Evolutionary conservation across 1,284 basidiomycete species (phyloP).

Genomic region (Ceratorhiza oryzae-sativae): DNA sequence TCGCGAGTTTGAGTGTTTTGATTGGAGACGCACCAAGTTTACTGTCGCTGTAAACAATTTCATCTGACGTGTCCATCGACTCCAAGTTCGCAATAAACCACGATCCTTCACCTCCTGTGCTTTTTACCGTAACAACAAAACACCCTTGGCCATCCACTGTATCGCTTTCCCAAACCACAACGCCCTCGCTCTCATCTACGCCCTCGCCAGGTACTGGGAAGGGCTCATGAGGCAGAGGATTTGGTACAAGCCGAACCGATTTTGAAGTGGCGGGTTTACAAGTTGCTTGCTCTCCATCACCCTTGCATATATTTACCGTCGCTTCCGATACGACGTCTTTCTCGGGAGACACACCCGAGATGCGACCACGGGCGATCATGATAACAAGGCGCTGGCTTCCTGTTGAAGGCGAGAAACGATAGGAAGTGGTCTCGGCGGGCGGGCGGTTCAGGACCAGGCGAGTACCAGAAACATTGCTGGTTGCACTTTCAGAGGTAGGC

Average conservation of each 20-base stretch:
- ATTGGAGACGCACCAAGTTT: slow-evolving; percentile 56
- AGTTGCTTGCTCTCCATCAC: background rate
- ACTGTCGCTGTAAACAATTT: slow-evolving; percentile 50
- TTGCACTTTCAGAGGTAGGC: background rate
- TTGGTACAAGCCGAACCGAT: slow-evolving; percentile 65
- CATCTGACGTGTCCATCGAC: slow-evolving; percentile 42
- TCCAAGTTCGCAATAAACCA: slow-evolving; percentile 62
- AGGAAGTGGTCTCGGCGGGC: background rate
- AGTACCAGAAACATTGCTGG: background rate
- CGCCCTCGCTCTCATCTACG: slow-evolving; percentile 73
- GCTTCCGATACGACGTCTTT: slow-evolving; percentile 15
- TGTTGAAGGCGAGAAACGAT: slow-evolving; percentile 5
- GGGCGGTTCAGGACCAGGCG: background rate
- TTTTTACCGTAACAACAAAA: slow-evolving; percentile 63
- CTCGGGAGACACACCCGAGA: slow-evolving; percentile 17
- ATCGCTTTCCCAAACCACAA: slow-evolving; percentile 57
- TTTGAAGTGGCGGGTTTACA: slow-evolving; percentile 2
- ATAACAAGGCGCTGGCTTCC: background rate
- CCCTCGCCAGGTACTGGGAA: slow-evolving; percentile 74
- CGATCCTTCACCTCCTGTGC: slow-evolving; percentile 59
- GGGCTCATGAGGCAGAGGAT: slow-evolving; percentile 57
- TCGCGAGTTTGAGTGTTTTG: background rate
- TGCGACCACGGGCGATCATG: slow-evolving; percentile 29
- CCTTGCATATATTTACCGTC: slow-evolving; percentile 8
- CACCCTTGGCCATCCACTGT: slow-evolving; percentile 45